Evolutionary conservation across 257 asterid genomes (phyloP).

Genomic region (Catharanthus roseus): DNA sequence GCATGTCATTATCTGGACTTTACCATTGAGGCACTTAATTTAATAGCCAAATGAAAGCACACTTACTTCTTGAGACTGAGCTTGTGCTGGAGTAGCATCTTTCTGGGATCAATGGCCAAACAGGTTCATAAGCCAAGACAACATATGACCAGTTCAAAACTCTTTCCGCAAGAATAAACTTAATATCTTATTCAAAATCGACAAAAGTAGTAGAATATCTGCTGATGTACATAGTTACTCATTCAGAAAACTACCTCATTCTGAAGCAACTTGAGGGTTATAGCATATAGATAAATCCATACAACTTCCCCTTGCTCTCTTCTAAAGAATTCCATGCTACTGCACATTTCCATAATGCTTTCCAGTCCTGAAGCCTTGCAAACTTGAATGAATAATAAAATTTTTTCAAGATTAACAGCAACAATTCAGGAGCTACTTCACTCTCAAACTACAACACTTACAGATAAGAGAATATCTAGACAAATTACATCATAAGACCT

Average conservation of each 20-base stretch:
- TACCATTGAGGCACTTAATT: not conserved
- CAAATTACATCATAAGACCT: too few relatives aligned
- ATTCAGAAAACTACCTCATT: too few relatives aligned
- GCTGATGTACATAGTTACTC: too few relatives aligned
- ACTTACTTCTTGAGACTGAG: slow-evolving; percentile 48
- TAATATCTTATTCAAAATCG: not conserved
- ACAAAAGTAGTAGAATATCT: too few relatives aligned
- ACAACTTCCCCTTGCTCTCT: not conserved
- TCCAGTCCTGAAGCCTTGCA: too few relatives aligned
- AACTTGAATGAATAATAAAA: too few relatives aligned
- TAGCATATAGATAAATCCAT: not conserved
- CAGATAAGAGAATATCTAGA: too few relatives aligned
- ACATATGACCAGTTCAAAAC: slow-evolving; percentile 32
- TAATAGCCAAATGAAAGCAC: slow-evolving; percentile 7
- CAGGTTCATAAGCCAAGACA: slow-evolving; percentile 47
- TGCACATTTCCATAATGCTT: too few relatives aligned
- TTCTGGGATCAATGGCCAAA: slow-evolving; percentile 48
- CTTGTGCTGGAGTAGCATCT: slow-evolving; percentile 50
- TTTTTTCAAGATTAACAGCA: not conserved
- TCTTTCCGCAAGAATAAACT: slow-evolving; percentile 25
- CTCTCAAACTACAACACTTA: not conserved
- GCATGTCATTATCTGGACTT: not conserved
- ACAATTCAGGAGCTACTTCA: not conserved
- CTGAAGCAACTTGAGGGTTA: not conserved
- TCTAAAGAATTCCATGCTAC: too few relatives aligned